phyloP scores from a whole-genome alignment of 768 basidiomycete genomes.

The Cystofilobasidium ferigula region DNA sequence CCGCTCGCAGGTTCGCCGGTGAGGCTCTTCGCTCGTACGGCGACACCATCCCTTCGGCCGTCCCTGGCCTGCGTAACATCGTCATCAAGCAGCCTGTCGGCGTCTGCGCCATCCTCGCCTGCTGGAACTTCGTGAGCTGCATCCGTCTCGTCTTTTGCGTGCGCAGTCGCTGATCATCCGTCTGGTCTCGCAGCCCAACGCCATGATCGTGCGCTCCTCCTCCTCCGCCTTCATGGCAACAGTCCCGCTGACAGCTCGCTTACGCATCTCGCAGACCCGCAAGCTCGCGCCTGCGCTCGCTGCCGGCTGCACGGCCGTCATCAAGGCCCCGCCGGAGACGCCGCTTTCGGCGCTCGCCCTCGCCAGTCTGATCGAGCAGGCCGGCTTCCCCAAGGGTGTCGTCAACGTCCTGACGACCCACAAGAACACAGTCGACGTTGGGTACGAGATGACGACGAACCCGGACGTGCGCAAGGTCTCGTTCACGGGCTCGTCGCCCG shows the following conservation, averaged over 20 bases:
- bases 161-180: slow-evolving; percentile 3
- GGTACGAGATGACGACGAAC: slow-evolving; percentile 87
- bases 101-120: slow-evolving; percentile 38
- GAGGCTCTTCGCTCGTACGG: slow-evolving; percentile 89
- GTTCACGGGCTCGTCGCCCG: slow-evolving; percentile 72
- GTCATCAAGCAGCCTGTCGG: slow-evolving; percentile 79
- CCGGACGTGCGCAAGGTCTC: slow-evolving; percentile 73
- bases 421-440: slow-evolving; percentile 73
- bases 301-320: slow-evolving; percentile 79
- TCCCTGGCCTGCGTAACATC: slow-evolving; percentile 62
- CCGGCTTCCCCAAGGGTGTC: slow-evolving; percentile 90
- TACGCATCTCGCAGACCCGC: slow-evolving; percentile 28
- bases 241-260: slow-evolving; percentile 56
- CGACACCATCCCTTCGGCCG: slow-evolving; percentile 65
- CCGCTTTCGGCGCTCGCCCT: slow-evolving; percentile 80
- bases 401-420: slow-evolving; percentile 87
- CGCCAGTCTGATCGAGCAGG: slow-evolving; percentile 43
- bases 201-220: slow-evolving; percentile 26
- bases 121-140: slow-evolving; percentile 31
- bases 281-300: slow-evolving; percentile 36
- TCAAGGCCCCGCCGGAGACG: slow-evolving; percentile 87
- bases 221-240: slow-evolving; percentile 47
- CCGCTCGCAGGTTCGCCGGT: slow-evolving; percentile 50
- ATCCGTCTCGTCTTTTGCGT: neutral
- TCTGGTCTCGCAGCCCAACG: slow-evolving; percentile 28